Evolutionary conservation across 148 eudicot genomes (phyloP).

Genomic region (Silene conica): DNA sequence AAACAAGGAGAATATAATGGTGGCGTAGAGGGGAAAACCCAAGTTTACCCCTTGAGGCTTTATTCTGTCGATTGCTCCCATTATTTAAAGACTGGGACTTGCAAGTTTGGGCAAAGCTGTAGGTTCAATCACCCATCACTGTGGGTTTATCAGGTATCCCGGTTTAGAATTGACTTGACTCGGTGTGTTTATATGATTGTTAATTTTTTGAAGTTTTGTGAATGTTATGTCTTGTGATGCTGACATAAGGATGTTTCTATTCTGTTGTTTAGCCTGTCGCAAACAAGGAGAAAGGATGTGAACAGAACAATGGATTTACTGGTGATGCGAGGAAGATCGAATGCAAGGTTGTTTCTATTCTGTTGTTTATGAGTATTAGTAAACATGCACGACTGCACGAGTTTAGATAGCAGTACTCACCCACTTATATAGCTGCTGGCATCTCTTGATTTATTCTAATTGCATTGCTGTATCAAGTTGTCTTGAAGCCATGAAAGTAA

Average conservation of each 20-base stretch:
- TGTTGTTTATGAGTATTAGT: constrained; percentile 16
- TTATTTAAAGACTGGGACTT: constrained; percentile 52
- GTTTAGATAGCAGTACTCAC: no score
- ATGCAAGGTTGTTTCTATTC: constrained; percentile 54
- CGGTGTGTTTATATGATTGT: neutral
- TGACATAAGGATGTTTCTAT: constrained; percentile 6
- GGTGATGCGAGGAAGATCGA: constrained; percentile 32
- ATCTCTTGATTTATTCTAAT: neutral
- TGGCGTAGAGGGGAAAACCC: constrained; percentile 1
- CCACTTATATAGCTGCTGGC: neutral
- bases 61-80: constrained; percentile 45
- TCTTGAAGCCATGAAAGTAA: no score
- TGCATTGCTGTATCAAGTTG: neutral
- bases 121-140: constrained; percentile 48
- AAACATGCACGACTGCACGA: neutral
- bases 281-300: constrained; percentile 23
- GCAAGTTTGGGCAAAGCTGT: constrained; percentile 57
- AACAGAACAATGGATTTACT: constrained; percentile 20
- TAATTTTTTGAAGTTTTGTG: neutral
- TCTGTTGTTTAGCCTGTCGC: constrained; percentile 17
- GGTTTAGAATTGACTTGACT: neutral
- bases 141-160: constrained; percentile 37
- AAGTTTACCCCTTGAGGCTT: constrained; percentile 35
- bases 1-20: neutral
- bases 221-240: neutral